Percentiles rank a stretch among this genome's conserved stretches.
phyloP scores from a whole-genome alignment of 202 grass and related monocot species.

The Schoenoplectus triqueter region DNA sequence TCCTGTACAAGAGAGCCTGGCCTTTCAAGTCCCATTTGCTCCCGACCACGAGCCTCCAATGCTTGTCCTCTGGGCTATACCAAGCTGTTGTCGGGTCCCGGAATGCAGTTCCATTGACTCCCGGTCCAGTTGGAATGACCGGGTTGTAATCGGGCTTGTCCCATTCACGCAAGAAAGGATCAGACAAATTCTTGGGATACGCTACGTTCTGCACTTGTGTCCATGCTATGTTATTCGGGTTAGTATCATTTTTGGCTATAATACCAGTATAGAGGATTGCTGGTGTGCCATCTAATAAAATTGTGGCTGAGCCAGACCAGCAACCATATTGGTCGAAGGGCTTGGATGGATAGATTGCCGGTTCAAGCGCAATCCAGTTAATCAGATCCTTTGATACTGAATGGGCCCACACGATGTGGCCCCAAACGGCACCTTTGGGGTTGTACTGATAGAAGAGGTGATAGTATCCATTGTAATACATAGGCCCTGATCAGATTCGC shows the following conservation, averaged over 20 bases:
- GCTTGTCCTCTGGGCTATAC: constrained; percentile 40
- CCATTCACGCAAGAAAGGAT: constrained; percentile 71
- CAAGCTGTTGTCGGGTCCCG: constrained; percentile 86
- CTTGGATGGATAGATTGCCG: constrained; percentile 57
- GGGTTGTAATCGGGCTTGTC: constrained; percentile 88
- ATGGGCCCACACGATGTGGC: constrained; percentile 79
- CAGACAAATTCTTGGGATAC: constrained; percentile 66
- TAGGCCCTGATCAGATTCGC: constrained; percentile 53
- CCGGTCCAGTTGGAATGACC: constrained; percentile 42
- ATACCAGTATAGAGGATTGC: constrained; percentile 84
- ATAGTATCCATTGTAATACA: constrained; percentile 80
- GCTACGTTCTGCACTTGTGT: constrained; percentile 77
- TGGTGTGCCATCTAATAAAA: constrained; percentile 55
- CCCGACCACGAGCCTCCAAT: constrained; percentile 56
- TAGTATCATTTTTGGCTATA: background rate
- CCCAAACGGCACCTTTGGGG: constrained; percentile 65
- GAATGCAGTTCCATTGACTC: constrained; percentile 63
- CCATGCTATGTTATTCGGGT: background rate
- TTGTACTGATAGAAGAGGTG: constrained; percentile 95
- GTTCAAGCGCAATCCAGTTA: constrained; percentile 61
- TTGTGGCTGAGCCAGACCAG: constrained; percentile 80
- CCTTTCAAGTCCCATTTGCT: constrained; percentile 53
- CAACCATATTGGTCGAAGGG: constrained; percentile 76
- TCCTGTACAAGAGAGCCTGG: constrained; percentile 57
- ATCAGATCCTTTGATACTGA: constrained; percentile 72